Conservation (phyloP, 495 filamentous ascomycete genomes). For the Penicillium soppii region DNA sequence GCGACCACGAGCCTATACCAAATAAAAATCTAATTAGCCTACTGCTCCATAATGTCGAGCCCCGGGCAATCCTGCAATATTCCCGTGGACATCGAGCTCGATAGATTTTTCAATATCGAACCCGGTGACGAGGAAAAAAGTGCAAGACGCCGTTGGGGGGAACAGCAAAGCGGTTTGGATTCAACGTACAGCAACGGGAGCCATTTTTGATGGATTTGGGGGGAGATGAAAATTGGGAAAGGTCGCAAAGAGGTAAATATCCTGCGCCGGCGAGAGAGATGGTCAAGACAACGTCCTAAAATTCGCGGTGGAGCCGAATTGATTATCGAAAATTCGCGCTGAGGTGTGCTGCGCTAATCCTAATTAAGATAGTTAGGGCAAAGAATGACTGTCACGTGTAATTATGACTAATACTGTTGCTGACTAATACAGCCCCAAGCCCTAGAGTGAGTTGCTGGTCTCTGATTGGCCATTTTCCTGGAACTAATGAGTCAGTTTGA, state of each 20-base stretch:
- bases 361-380: slow-evolving; percentile 31
- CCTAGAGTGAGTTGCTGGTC: not conserved
- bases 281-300: slow-evolving; percentile 25
- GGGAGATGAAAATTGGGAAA: slow-evolving; percentile 22
- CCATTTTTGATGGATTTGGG: slow-evolving; percentile 46
- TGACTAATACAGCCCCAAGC: not conserved
- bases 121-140: slow-evolving; percentile 5
- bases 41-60: slow-evolving; percentile 73
- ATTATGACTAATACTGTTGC: too few species aligned
- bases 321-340: slow-evolving; percentile 16
- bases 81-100: slow-evolving; percentile 9
- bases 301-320: slow-evolving; percentile 31
- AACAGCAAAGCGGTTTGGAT: slow-evolving; percentile 86
- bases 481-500: not conserved
- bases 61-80: slow-evolving; percentile 14
- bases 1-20: slow-evolving; percentile 49
- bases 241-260: slow-evolving; percentile 63
- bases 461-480: not conserved
- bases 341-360: slow-evolving; percentile 29
- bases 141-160: slow-evolving; percentile 28
- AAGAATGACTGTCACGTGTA: not conserved
- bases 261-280: slow-evolving; percentile 50
- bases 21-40: slow-evolving; percentile 67
- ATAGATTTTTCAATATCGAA: slow-evolving; percentile 30
- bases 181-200: slow-evolving; percentile 72